Evolutionary conservation across 768 basidiomycete genomes (phyloP), one percentile per base, ranked within the genome.

Genomic region (Rubroboletus pulcherrimus): DNA sequence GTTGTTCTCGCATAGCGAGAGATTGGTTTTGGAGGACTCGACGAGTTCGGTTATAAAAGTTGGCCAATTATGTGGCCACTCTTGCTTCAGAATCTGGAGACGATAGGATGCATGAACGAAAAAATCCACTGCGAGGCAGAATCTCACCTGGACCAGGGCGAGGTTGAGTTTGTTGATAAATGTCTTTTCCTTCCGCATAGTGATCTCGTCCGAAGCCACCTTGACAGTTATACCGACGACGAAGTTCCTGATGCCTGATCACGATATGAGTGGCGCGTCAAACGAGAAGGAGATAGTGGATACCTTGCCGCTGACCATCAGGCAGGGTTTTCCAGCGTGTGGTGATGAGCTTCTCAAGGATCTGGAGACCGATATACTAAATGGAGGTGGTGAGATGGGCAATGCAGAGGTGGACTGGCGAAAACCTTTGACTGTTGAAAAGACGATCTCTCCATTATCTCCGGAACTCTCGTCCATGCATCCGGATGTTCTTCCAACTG

Each of bases 11-110:
- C 97, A 98, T 31, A 98, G 82, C 2, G 91, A 87, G 39, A 98
- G 83, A 69, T 94, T 98, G 41, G 92, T 93, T 73, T 96, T 96
- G 42, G 96, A 98, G 8, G 96, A 97, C 63, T 94, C 89, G 56
- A 98, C 94, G 44, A 98, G 90, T 73, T 98, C 95, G 11, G 91
- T 86, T 65, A 98, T 97, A 78, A 98, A 98, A 21, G 83, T 91
- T 33, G 96, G 95, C 97, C 97, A 99, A 67, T 97, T 94, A 71
- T 97, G 92, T 26, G 96, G 96, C 97, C 97, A 99, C 71, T 98
- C 97, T 78, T 98, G 97, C 75, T 98, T 99, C 61, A 99, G 78
- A 57, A 99, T 97, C 94, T 99, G 66, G 19, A 49, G 19, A 33
- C 26, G 39, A 54, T 43, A 6, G 24, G 7, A 49, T 46, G 49